Percentiles rank a stretch among this genome's conserved stretches.
These are phyloP conservation scores for Colletotrichum neosansevieriae DNA, from an alignment of 2,329 filamentous ascomycete genomes.

Conservation along the genomic window DNA sequence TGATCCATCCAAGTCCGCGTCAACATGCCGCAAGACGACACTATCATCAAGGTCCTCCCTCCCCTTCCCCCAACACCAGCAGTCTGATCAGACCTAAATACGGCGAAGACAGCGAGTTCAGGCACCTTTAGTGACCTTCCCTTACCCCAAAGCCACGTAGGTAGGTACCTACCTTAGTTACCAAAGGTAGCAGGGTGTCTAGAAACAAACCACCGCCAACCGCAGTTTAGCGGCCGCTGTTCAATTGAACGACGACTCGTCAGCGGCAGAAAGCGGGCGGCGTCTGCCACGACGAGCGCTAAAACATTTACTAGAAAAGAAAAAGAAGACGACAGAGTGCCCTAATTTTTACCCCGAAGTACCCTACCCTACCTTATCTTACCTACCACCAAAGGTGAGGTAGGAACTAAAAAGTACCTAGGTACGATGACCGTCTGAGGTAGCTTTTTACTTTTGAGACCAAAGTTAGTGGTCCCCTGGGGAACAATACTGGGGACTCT, in stretches of 20 bases:
- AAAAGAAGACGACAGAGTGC: neutral
- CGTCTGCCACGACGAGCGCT: slow-evolving; percentile 20
- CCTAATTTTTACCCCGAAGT: no score
- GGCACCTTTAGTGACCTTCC: no score
- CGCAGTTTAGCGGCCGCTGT: slow-evolving; percentile 16
- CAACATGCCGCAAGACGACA: neutral
- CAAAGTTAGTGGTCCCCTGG: neutral
- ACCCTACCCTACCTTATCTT: no score
- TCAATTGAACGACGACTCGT: slow-evolving; percentile 8
- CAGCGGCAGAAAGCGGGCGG: slow-evolving; percentile 23
- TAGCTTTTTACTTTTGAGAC: neutral
- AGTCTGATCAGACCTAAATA: neutral
- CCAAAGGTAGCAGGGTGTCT: no score
- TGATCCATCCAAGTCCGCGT: neutral
- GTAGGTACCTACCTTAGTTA: no score
- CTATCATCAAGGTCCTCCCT: slow-evolving; percentile 2
- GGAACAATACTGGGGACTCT: slow-evolving; percentile 16
- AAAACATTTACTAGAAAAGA: slow-evolving; percentile 31
- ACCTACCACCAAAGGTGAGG: no score
- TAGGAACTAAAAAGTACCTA: neutral
- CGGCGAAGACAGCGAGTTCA: neutral
- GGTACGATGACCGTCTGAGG: neutral
- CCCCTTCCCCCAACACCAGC: neutral
- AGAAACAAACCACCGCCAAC: neutral
- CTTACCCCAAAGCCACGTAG: no score